Conservation (phyloP, 139 green algal species). For the Chlamydomonas schloesseri region DNA sequence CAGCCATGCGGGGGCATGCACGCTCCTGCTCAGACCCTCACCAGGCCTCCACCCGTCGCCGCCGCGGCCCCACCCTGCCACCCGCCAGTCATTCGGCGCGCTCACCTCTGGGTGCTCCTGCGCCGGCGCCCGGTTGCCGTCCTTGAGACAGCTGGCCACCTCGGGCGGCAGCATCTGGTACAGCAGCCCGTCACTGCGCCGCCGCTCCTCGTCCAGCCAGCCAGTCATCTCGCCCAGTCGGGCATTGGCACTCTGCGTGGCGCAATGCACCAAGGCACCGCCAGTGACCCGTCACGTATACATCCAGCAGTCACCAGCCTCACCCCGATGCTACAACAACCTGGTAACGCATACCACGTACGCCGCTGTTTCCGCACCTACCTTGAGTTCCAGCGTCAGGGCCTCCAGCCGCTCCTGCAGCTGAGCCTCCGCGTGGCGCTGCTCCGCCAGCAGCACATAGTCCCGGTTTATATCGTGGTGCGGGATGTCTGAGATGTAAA, state of each 20-base stretch:
- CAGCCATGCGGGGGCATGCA: too few relatives aligned
- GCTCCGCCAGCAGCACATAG: constrained; percentile 55
- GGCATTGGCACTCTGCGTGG: too few relatives aligned
- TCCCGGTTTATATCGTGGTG: constrained; percentile 52
- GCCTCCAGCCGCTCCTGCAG: constrained; percentile 57
- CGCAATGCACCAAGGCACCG: too few relatives aligned
- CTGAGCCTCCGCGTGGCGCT: constrained; percentile 50
- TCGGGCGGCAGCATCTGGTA: constrained; percentile 28
- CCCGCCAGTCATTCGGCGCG: too few relatives aligned
- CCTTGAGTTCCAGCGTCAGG: constrained; percentile 49
- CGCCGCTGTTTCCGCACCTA: background rate
- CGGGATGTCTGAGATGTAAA: constrained; percentile 56
- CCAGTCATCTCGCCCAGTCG: too few relatives aligned
- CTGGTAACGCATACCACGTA: too few relatives aligned
- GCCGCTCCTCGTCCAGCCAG: constrained; percentile 24
- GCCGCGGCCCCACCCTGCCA: too few relatives aligned
- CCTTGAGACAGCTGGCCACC: constrained; percentile 8
- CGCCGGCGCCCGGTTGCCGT: background rate
- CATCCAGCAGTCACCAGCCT: too few relatives aligned
- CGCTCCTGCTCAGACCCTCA: too few relatives aligned
- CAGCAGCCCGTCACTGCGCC: constrained; percentile 7
- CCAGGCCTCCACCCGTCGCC: too few relatives aligned
- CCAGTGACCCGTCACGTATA: too few relatives aligned
- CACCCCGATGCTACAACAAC: too few relatives aligned
- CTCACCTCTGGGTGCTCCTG: constrained; percentile 15